phyloP scores from a whole-genome alignment of 1,139 yeast genomes.

The Hemisphaericaspora xylofermentans region DNA sequence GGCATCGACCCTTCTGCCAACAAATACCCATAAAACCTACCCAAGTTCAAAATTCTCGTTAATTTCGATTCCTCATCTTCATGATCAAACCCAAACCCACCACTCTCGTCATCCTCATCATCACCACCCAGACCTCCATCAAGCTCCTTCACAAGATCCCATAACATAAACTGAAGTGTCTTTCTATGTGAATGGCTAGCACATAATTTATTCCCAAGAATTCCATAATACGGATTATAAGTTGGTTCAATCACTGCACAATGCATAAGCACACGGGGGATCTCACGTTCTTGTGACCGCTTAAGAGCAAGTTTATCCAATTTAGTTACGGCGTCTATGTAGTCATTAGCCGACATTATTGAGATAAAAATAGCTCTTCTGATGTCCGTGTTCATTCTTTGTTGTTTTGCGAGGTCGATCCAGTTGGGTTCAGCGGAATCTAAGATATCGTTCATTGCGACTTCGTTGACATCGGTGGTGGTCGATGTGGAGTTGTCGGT shows the following conservation, averaged over 20 bases:
- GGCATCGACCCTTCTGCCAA: slow-evolving; percentile 73
- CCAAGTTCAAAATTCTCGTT: slow-evolving; percentile 65
- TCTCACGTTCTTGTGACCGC: slow-evolving; percentile 82
- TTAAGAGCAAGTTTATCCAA: slow-evolving; percentile 78
- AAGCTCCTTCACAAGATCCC: slow-evolving; percentile 82
- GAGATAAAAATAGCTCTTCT: slow-evolving; percentile 92
- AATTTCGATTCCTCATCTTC: slow-evolving; percentile 48
- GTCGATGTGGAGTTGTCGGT: slow-evolving; percentile 22
- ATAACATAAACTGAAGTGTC: slow-evolving; percentile 82
- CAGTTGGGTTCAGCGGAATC: slow-evolving; percentile 81
- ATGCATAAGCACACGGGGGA: slow-evolving; percentile 80
- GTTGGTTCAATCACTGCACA: slow-evolving; percentile 82
- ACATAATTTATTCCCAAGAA: slow-evolving; percentile 75
- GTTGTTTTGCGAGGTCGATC: slow-evolving; percentile 80
- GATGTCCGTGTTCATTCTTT: slow-evolving; percentile 93
- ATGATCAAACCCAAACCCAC: slow-evolving; percentile 27
- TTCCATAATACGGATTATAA: slow-evolving; percentile 88
- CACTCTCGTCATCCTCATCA: slow-evolving; percentile 38
- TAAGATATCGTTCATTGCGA: slow-evolving; percentile 52
- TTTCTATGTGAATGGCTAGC: slow-evolving; percentile 69
- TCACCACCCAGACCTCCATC: slow-evolving; percentile 50
- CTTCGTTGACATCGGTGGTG: slow-evolving; percentile 27
- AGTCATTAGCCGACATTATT: slow-evolving; percentile 93
- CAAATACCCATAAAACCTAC: slow-evolving; percentile 74
- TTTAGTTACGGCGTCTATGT: slow-evolving; percentile 79